Evolutionary conservation across 2,329 filamentous ascomycete species (phyloP), one percentile per base, ranked within the genome.

Genomic region (Botrytis pseudocinerea): DNA sequence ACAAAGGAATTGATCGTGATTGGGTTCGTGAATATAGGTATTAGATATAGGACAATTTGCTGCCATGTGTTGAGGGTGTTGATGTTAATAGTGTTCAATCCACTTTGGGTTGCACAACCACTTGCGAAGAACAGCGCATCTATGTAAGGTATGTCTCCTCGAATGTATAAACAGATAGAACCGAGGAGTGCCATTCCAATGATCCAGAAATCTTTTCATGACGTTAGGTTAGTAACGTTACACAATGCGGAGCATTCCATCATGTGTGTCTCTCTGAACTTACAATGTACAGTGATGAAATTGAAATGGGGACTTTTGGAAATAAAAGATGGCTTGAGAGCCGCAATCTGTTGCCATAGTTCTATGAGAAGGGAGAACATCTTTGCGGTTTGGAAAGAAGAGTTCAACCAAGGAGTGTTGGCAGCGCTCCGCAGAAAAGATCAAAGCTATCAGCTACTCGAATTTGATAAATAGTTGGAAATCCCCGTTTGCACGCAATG

Each of bases 61-160:
- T 93, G 92, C 75, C 92, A 93, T 7, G 90, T 91, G 75, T 88
- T 89, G 48, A 94, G 84, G 18, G 82, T 74, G 81, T 94, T 93
- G 73, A 93, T 78, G 79, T 93, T 86, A 64, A 91, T 81, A 1
- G 95, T 93, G 81, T 99, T 99, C 75, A 99, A 85, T 1, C 96
- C 96, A 76, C 94, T 97, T 83, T 99, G 96, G 0, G 95, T 98
- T 75, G 94, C 92, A 73, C 93, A 86, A 69, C 96, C 95, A 71
- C 89, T 90, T n/a, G 92, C 89, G 78, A 98, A 93, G 85, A 97
- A 93, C 25, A 99, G 87, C 3, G 94, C 91, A 85, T 99, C 95
- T 78, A 96, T 93, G 79, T 97, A 99, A 2, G 82, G 75, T 73
- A 98, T 81, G 25, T 89, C 83, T 40, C 89, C 88, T 28, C 84